Conservation (phyloP, 2,329 filamentous ascomycete genomes). For the Albifimbria verrucaria region DNA sequence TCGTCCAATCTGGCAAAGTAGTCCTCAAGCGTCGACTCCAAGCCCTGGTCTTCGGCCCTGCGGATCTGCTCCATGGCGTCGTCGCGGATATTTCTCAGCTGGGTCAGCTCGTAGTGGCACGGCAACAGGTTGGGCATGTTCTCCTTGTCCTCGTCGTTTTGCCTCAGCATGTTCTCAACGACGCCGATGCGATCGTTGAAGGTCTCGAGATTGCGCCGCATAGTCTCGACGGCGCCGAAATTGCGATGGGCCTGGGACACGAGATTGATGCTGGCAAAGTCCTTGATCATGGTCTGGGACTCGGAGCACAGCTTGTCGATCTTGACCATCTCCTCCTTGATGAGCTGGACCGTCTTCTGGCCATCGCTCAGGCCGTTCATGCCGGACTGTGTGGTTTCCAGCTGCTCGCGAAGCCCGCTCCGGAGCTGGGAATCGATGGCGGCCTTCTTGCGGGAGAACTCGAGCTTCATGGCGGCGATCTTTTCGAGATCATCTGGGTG, state of each 20-base stretch:
- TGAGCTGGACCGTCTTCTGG: conserved; percentile 85
- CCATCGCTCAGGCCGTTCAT: conserved; percentile 87
- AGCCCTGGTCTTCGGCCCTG: conserved; percentile 66
- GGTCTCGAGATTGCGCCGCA: conserved; percentile 85
- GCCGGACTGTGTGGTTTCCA: conserved; percentile 90
- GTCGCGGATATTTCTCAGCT: conserved; percentile 89
- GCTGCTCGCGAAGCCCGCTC: conserved; percentile 82
- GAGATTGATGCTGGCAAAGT: conserved; percentile 89
- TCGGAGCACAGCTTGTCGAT: conserved; percentile 97
- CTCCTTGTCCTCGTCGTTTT: conserved; percentile 82
- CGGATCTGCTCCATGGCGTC: conserved; percentile 96
- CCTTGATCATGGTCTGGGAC: conserved; percentile 94
- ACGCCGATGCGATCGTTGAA: conserved; percentile 75
- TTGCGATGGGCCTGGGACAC: conserved; percentile 95
- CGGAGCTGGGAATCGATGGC: conserved; percentile 89
- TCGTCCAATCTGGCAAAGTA: conserved; percentile 86
- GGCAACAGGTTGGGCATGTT: conserved; percentile 89
- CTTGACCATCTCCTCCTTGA: conserved; percentile 98
- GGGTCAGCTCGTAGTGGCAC: conserved; percentile 88
- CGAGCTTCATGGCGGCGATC: conserved; percentile 81
- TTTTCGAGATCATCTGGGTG: conserved; percentile 98
- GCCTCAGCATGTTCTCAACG: conserved; percentile 73
- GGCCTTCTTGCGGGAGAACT: conserved; percentile 91
- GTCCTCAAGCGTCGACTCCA: conserved; percentile 81
- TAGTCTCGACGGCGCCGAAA: conserved; percentile 88